Conservation (phyloP, 768 basidiomycete species). For the Suillus placidus region DNA sequence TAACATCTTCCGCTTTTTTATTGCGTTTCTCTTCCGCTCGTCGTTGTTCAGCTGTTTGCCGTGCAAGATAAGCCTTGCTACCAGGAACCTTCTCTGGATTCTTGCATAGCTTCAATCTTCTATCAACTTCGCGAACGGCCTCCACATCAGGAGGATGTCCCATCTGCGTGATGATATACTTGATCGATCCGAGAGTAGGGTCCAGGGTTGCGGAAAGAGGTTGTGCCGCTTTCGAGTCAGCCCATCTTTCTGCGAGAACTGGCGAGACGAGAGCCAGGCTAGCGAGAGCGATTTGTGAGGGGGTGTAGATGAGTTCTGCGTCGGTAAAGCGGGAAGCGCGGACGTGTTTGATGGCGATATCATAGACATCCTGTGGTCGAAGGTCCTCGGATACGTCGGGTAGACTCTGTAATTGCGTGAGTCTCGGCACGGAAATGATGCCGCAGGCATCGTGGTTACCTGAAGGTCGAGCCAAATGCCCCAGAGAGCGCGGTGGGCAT, state of each 20-base stretch:
- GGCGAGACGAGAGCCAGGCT: constrained; percentile 69
- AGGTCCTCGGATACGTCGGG: constrained; percentile 53
- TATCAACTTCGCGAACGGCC: constrained; percentile 85
- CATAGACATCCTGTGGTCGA: constrained; percentile 57
- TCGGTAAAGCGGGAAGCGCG: constrained; percentile 87
- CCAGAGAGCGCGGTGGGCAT: constrained; percentile 86
- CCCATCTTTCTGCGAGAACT: constrained; percentile 63
- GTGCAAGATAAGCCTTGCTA: constrained; percentile 77
- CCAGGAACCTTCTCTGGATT: constrained; percentile 96
- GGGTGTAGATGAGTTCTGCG: constrained; percentile 87
- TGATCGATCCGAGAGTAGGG: constrained; percentile 47
- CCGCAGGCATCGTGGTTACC: constrained; percentile 43
- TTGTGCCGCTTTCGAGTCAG: constrained; percentile 41
- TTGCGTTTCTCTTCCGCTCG: constrained; percentile 69
- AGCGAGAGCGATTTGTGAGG: constrained; percentile 91
- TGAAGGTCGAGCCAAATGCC: constrained; percentile 89
- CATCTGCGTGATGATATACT: constrained; percentile 51
- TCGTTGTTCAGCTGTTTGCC: constrained; percentile 71
- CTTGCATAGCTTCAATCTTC: constrained; percentile 83
- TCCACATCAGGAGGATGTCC: constrained; percentile 77
- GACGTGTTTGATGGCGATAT: constrained; percentile 65
- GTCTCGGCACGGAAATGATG: constrained; percentile 11
- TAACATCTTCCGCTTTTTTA: constrained; percentile 56
- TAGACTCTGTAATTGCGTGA: constrained; percentile 49
- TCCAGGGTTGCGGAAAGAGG: constrained; percentile 27